Percentiles rank a stretch among this genome's conserved stretches.
phyloP scores from a whole-genome alignment of 2,329 filamentous ascomycete genomes.

The Cucurbitaria berberidis region DNA sequence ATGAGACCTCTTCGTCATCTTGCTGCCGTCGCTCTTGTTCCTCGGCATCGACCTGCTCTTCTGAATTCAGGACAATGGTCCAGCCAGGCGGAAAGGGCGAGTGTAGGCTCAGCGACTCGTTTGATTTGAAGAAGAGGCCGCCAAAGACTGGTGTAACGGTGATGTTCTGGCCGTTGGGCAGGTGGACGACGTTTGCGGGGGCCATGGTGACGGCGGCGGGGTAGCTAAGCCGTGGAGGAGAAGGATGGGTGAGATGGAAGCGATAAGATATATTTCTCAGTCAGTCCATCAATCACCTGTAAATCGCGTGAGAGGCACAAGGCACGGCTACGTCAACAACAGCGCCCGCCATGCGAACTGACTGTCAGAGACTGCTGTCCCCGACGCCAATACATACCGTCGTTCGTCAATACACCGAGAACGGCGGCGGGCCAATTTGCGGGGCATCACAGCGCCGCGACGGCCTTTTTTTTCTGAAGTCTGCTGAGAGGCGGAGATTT shows the following conservation, averaged over 20 bases:
- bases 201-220: constrained; percentile 48
- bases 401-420: constrained; percentile 13
- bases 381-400: constrained; percentile 6
- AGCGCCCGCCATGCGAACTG: constrained; percentile 20
- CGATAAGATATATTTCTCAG: constrained; percentile 2
- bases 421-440: constrained; percentile 19
- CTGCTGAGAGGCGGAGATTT: not conserved
- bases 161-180: constrained; percentile 87
- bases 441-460: constrained; percentile 4
- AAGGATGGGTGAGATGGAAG: constrained; percentile 1
- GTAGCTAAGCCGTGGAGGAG: constrained; percentile 20
- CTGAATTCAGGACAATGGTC: constrained; percentile 84
- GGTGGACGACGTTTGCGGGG: constrained; percentile 61
- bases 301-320: constrained; percentile 24
- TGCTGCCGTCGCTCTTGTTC: constrained; percentile 41
- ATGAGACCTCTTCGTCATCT: constrained; percentile 39
- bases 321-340: constrained; percentile 8
- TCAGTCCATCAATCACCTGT: constrained; percentile 16
- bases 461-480: not conserved
- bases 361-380: constrained; percentile 22
- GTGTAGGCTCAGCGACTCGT: constrained; percentile 70
- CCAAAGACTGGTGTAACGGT: constrained; percentile 86
- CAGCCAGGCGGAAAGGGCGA: constrained; percentile 83
- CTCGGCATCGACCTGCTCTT: constrained; percentile 48
- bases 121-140: constrained; percentile 87